Evolutionary conservation across 1,139 yeast genomes (phyloP), one percentile per base, ranked within the genome.

Genomic region (Saccharomycopsis crataegensis): DNA sequence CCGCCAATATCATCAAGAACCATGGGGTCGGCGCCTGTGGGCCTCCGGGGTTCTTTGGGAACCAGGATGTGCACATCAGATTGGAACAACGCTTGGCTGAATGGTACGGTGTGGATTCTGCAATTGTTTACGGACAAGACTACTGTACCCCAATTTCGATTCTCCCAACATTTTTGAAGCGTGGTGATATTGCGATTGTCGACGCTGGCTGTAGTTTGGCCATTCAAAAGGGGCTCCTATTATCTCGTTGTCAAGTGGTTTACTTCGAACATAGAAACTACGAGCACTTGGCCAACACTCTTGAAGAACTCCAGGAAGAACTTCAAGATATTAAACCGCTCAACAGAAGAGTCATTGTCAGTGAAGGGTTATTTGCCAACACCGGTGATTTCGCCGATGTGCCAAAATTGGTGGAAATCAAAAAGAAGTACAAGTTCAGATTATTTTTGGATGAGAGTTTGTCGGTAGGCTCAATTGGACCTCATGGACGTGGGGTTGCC

Each of bases 1-100:
- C 93, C 5, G 75, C 78, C 55, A 67, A 72, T 34, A 77, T 82
- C 36, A 82, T 93, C 58, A 73, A 75, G 48, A 74, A 75, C 55
- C 82, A 86, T 56, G 99, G 99, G 64, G 98, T 93, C 51, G 99
- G 99, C 59, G 94, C 98, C 1, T 93, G 99, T 74, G 97, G 98
- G 34, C 98, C 99, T 2, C 96, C 98, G 45, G 96, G 96, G 57
- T 93, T 93, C 63, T 93, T 91, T 68, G 99, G 99, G 58, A 86
- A 93, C 59, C 97, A 90, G 69, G 97, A 90, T 66, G 90, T 84
- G 41, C 99, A 93, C 65, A 84, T 83, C 57, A 76, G 85, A 62
- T 76, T 89, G 59, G 96, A 91, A 67, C 82, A 82, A 62, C 85
- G 82, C 60, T 71, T 93, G 59, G 82, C 96, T 8, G 68, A 71